Conservation (phyloP, 2,329 filamentous ascomycete species). For the Botrytis galanthina region DNA sequence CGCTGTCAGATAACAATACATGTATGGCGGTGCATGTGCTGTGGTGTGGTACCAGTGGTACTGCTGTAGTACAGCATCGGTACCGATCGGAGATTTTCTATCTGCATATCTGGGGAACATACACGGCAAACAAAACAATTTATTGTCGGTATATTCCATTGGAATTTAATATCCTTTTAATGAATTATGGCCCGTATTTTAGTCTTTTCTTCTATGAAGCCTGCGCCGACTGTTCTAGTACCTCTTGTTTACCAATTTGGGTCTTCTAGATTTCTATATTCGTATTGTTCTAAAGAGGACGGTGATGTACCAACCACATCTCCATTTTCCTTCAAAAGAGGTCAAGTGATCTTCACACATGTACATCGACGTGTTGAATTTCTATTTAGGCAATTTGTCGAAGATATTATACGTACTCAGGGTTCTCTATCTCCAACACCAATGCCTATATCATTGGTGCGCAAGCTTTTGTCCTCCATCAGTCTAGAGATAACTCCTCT, state of each 20-base stretch:
- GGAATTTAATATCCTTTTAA: no score
- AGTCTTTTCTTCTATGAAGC: background rate
- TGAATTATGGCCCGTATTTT: background rate
- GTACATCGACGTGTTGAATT: background rate
- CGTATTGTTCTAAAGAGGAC: background rate
- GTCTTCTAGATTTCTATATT: background rate
- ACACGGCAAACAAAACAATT: background rate
- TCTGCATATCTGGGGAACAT: background rate
- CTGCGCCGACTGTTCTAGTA: background rate
- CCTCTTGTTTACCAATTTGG: background rate
- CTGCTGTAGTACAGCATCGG: background rate
- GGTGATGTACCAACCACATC: background rate
- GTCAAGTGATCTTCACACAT: background rate
- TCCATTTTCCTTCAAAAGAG: background rate
- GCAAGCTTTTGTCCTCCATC: background rate
- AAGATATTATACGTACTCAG: background rate
- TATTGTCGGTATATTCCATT: background rate
- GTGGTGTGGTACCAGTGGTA: background rate
- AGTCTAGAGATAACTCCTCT: background rate
- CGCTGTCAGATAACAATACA: background rate
- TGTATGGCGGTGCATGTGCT: background rate
- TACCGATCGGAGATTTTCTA: slow-evolving; percentile 1
- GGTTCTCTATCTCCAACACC: background rate
- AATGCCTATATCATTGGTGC: background rate
- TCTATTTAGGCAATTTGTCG: background rate